A percentile compares a stretch with the other conserved stretches of the same genome.
phyloP scores from a whole-genome alignment of 306 rosid genomes.

The Prunus mongolica region DNA sequence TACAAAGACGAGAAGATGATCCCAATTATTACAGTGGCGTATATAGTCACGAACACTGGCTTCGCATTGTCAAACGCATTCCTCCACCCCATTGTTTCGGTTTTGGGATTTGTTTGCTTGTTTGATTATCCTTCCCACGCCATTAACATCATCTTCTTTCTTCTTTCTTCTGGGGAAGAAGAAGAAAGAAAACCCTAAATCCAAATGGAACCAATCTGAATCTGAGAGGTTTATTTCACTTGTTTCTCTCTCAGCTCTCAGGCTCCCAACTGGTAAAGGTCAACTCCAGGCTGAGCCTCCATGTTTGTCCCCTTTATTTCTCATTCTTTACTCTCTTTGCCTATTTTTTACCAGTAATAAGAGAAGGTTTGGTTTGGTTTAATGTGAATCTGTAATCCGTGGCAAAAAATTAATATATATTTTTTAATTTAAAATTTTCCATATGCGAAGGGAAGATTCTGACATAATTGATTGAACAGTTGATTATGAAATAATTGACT shows the following conservation, averaged over 20 bases:
- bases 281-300: background rate
- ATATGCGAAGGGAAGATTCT: too few relatives aligned
- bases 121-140: background rate
- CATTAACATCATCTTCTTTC: background rate
- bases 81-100: conserved; percentile 37
- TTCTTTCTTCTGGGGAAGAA: background rate
- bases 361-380: too few relatives aligned
- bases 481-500: too few relatives aligned
- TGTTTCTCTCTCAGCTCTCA: background rate
- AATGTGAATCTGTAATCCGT: too few relatives aligned
- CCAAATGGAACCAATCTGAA: conserved; percentile 1
- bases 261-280: background rate
- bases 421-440: too few relatives aligned
- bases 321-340: background rate
- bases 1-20: conserved; percentile 62
- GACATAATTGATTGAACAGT: too few relatives aligned
- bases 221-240: background rate
- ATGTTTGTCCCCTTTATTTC: background rate
- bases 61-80: conserved; percentile 48
- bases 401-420: too few relatives aligned
- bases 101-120: background rate
- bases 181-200: background rate
- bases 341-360: too few relatives aligned
- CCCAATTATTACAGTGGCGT: conserved; percentile 53
- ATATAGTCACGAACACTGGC: conserved; percentile 70